phyloP scores from a whole-genome alignment of 768 basidiomycete species.

The Termitomyces sp. region DNA sequence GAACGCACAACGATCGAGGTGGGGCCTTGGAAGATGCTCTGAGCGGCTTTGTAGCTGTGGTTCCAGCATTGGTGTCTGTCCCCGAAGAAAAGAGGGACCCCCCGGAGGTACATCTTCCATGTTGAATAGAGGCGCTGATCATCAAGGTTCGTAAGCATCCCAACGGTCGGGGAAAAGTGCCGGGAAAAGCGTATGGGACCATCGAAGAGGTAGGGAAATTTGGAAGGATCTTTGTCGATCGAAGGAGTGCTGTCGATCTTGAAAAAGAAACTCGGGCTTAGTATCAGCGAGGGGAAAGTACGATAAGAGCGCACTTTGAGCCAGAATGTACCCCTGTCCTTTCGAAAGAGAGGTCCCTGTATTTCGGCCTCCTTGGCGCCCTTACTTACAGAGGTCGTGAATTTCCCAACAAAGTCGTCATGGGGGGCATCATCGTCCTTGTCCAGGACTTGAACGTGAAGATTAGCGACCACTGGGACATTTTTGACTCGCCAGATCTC shows the following conservation, averaged over 20 bases:
- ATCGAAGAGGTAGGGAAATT: conserved; percentile 59
- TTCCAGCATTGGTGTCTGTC: conserved; percentile 65
- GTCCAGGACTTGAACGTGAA: conserved; percentile 60
- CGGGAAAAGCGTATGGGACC: conserved; percentile 69
- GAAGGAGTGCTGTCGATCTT: conserved; percentile 56
- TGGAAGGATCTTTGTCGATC: conserved; percentile 26
- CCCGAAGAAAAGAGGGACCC: conserved; percentile 52
- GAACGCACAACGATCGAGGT: conserved; percentile 58
- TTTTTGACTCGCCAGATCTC: conserved; percentile 70
- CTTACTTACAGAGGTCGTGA: conserved; percentile 43
- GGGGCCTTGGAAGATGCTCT: conserved; percentile 64
- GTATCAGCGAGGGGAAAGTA: not conserved
- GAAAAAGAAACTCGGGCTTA: not conserved
- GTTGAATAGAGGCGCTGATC: conserved; percentile 67
- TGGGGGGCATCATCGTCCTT: conserved; percentile 54
- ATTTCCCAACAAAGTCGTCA: conserved; percentile 63
- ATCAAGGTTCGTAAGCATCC: conserved; percentile 54
- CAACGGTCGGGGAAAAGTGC: conserved; percentile 68
- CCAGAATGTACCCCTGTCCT: conserved; percentile 59
- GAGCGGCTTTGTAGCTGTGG: conserved; percentile 58
- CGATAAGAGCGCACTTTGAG: conserved; percentile 42
- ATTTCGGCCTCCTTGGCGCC: conserved; percentile 67
- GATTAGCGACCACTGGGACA: conserved; percentile 56
- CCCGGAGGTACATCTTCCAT: conserved; percentile 70
- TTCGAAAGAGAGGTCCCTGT: conserved; percentile 42